Evolutionary conservation across 148 eudicot genomes (phyloP).

Genomic region (Suaeda aralocaspica): DNA sequence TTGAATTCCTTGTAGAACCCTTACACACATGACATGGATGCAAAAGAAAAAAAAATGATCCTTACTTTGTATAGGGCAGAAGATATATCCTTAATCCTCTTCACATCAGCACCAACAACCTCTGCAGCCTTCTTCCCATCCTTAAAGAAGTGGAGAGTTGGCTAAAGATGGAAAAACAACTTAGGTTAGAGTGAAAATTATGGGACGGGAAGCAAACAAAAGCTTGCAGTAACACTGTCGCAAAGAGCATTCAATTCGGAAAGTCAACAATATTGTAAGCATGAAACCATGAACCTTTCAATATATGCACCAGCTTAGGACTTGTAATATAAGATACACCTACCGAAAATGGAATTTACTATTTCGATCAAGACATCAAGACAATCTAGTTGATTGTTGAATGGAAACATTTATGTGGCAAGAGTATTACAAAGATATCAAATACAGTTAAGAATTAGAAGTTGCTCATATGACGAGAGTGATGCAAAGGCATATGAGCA

Average conservation of each 20-base stretch:
- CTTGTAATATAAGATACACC: no score
- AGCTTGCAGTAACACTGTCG: neutral
- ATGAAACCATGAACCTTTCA: neutral
- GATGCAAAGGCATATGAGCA: no score
- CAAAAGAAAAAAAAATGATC: constrained; percentile 10
- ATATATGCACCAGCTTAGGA: no score
- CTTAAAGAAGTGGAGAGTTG: constrained; percentile 59
- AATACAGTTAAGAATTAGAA: no score
- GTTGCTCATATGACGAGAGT: no score
- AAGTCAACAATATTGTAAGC: neutral
- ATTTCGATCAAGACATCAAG: no score
- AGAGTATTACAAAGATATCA: no score
- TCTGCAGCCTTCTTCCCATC: constrained; percentile 60
- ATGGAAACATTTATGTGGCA: no score
- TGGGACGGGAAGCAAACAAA: neutral
- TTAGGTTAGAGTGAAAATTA: neutral
- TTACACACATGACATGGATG: neutral
- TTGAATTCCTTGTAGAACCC: no score
- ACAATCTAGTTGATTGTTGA: no score
- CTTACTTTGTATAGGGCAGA: constrained; percentile 49
- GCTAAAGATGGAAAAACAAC: constrained; percentile 34
- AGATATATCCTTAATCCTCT: constrained; percentile 41
- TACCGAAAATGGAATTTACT: neutral
- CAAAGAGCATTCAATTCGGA: neutral
- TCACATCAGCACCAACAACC: constrained; percentile 61